phyloP scores from a whole-genome alignment of 148 eudicot genomes.

The Diospyros lotus region DNA sequence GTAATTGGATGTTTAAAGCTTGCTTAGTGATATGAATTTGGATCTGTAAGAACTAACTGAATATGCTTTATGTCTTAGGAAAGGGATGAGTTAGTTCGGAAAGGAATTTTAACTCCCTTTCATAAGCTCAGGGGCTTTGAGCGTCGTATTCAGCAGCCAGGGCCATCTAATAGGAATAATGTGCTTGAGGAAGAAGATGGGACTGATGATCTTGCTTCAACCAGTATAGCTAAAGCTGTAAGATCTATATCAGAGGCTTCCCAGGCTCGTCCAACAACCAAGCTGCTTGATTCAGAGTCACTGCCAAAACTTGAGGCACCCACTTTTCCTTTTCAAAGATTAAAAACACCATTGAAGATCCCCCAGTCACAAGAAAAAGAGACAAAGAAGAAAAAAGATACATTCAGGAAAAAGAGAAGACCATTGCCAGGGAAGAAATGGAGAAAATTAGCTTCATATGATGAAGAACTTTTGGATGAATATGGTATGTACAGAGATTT shows the following conservation, averaged over 20 bases:
- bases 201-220: conserved; percentile 45
- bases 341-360: conserved; percentile 49
- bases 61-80: conserved; percentile 50
- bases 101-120: conserved; percentile 93
- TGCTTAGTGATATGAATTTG: conserved; percentile 3
- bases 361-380: conserved; percentile 33
- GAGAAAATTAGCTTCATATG: conserved; percentile 59
- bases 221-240: conserved; percentile 65
- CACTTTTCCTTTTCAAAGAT: conserved; percentile 60
- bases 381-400: conserved; percentile 42
- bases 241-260: conserved; percentile 69
- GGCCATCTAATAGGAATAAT: conserved; percentile 29
- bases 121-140: conserved; percentile 94
- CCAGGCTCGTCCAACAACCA: conserved; percentile 82
- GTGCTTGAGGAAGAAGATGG: conserved; percentile 25
- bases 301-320: conserved; percentile 82
- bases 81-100: conserved; percentile 88
- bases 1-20: not conserved
- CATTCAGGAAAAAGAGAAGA: conserved; percentile 60
- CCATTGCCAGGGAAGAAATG: conserved; percentile 79
- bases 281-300: conserved; percentile 60
- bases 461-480: conserved; percentile 33
- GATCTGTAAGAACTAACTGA: conserved; percentile 16
- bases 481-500: conserved; percentile 45
- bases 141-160: conserved; percentile 70